Percentiles rank a stretch among this genome's conserved stretches.
phyloP scores from a whole-genome alignment of 2,329 filamentous ascomycete species.

The Botryotinia narcissicola region DNA sequence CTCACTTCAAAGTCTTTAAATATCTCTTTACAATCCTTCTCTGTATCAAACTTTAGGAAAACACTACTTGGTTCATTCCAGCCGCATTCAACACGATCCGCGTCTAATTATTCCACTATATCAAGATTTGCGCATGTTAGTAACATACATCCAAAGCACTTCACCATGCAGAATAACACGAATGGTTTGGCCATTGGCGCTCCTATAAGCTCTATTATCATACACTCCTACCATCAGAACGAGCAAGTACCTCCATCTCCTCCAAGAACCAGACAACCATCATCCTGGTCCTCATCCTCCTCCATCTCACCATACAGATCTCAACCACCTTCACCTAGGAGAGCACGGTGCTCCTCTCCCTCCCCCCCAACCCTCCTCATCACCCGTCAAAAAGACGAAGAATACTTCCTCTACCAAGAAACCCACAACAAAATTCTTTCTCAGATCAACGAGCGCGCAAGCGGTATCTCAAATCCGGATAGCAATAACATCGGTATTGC shows the following conservation, averaged over 20 bases:
- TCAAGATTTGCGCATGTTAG: background rate
- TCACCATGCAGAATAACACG: background rate
- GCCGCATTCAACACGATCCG: background rate
- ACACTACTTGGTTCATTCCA: background rate
- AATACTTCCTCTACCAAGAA: background rate
- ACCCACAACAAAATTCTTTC: background rate
- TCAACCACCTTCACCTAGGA: background rate
- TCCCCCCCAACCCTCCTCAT: background rate
- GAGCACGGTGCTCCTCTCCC: background rate
- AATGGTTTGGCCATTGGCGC: too few species aligned
- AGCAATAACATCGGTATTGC: background rate
- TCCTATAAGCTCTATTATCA: accelerated
- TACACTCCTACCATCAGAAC: background rate
- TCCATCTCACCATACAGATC: background rate
- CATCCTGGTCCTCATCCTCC: background rate
- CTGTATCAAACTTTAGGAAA: background rate
- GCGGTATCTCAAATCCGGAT: background rate
- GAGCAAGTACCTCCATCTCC: background rate
- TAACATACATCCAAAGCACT: background rate
- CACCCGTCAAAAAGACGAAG: background rate
- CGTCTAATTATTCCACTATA: background rate
- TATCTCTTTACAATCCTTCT: background rate
- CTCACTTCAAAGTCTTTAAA: background rate
- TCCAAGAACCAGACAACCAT: background rate
- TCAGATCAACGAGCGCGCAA: background rate